Evolutionary conservation across 192 early-diverging fungal genomes (phyloP), one percentile per base, ranked within the genome.

Genomic region (Rhizoclosmatium sp.): DNA sequence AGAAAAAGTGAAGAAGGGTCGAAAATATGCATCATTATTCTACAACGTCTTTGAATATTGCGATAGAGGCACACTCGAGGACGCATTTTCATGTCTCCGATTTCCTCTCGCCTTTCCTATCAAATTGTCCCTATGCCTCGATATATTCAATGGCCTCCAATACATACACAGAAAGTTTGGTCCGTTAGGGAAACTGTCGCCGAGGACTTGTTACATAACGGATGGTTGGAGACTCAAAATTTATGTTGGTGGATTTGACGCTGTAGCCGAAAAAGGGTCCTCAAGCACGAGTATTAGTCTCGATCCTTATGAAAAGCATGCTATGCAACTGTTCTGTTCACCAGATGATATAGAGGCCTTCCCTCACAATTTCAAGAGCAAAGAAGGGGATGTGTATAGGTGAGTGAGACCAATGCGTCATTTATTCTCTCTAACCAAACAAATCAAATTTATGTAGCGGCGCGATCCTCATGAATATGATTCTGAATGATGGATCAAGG

Each of bases 301-400:
- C 14, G 78, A 69, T 19, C 7, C n/a, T 40, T 58, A 59, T 59
- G 78, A 47, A 61, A 21, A 58, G 23, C 19, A 71, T 62, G 54
- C 47, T 58, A 12, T 41, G 3, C 41, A 42, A 42, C 56, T 71
- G 21, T 69, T 79, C 47, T 14, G 16, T 21, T 5, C 78, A 19
- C 78, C 78, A 4, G 78, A 79, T 16, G 47, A 71, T 40, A 44
- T 79, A 4, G 41, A 14, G 14, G 47, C 14, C 0, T 70, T 44
- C 14, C 65, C 64, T 2, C 21, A 16, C 7, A 42, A 12, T 5
- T 23, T 45, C 19, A 69, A 61, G 0, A 21, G 40, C 44, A 71
- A 31, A 1, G n/a, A 68, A n/a, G 78, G 60, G 7, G 74, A 79
- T 71, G 60, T 79, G 39, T 79, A 79, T 40, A 79, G 78, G 75